These are phyloP conservation scores for Balamuthia mandrillaris DNA, from an alignment of 208 protist species.

Conservation along the genomic window DNA sequence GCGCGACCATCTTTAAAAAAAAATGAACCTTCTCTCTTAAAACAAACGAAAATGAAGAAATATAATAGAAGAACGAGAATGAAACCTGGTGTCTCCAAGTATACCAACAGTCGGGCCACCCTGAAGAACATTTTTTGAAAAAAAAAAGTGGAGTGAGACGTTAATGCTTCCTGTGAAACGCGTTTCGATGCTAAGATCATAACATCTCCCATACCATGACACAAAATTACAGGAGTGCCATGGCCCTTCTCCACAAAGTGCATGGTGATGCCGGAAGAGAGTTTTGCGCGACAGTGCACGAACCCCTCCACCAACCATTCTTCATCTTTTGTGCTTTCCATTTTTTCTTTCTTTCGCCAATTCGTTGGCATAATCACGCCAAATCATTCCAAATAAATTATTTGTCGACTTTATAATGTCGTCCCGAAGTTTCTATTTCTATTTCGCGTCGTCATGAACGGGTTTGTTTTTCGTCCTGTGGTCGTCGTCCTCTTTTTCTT, in stretches of 20 bases:
- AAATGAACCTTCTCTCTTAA: background rate
- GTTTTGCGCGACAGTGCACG: background rate
- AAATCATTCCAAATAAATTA: no score
- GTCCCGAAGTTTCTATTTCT: no score
- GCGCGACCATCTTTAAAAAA: background rate
- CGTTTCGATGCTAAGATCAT: background rate
- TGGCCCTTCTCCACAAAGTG: constrained; percentile 27
- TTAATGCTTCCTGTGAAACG: background rate
- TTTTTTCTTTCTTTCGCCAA: no score
- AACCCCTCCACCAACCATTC: constrained; percentile 16
- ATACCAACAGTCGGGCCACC: constrained; percentile 20
- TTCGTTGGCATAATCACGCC: no score
- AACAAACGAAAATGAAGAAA: background rate
- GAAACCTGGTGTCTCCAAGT: constrained; percentile 5
- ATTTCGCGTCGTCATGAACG: no score
- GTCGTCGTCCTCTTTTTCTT: no score
- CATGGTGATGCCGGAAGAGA: background rate
- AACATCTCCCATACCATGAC: no score
- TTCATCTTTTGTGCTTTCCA: no score
- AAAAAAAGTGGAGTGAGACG: background rate
- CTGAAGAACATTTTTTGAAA: no score
- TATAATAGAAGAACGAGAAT: background rate
- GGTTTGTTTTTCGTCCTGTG: no score
- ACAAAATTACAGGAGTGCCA: background rate
- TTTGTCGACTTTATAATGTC: no score